Evolutionary conservation across 306 rosid genomes (phyloP).

Genomic region (Gynostemma pentaphyllum): DNA sequence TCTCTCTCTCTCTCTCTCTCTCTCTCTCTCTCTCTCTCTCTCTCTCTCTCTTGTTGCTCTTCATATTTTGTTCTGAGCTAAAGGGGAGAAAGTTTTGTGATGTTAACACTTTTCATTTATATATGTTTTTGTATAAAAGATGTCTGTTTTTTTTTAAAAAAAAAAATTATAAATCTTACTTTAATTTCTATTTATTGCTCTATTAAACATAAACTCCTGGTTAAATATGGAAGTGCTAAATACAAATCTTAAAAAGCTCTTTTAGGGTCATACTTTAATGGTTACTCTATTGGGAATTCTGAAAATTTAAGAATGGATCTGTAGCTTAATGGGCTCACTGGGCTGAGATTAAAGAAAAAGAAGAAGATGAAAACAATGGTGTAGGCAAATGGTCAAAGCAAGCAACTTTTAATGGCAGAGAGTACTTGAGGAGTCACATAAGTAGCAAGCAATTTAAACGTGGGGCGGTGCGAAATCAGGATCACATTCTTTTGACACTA

Average conservation of each 20-base stretch:
- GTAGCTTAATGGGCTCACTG: background rate
- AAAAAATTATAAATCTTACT: background rate
- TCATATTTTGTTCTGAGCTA: background rate
- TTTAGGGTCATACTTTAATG: background rate
- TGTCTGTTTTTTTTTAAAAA: no score
- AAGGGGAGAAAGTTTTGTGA: background rate
- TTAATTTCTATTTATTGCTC: background rate
- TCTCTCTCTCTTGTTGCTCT: background rate
- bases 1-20: background rate
- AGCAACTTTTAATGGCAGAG: background rate
- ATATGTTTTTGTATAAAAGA: background rate
- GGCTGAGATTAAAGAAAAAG: background rate
- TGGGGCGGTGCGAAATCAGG: background rate
- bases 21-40: background rate
- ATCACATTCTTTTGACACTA: background rate
- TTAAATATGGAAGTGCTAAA: background rate
- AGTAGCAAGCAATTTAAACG: background rate
- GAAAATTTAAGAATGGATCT: no score
- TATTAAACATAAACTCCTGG: background rate
- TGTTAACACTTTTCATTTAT: background rate
- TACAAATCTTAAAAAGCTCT: background rate
- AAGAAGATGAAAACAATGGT: background rate
- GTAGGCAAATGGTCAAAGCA: background rate
- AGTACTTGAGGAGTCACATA: background rate
- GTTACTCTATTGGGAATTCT: no score